A percentile compares a stretch with the other conserved stretches of the same genome.
These are phyloP conservation scores for Calonectria montana DNA, from an alignment of 2,329 filamentous ascomycete species.

Conservation along the genomic window DNA sequence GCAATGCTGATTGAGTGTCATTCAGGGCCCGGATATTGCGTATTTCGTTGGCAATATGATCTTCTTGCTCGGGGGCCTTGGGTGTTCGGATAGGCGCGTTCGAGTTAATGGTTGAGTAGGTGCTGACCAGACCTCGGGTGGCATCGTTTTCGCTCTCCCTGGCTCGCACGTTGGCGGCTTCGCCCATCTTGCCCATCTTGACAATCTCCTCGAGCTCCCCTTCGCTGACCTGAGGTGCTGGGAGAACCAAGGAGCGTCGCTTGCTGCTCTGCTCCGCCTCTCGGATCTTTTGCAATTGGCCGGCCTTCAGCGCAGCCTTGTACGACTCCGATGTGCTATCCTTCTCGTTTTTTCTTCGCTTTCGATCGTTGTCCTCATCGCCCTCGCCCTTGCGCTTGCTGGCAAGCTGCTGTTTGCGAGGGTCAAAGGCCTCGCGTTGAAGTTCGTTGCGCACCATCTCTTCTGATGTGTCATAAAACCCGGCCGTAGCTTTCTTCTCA, in stretches of 20 bases:
- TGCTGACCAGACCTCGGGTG: constrained; percentile 86
- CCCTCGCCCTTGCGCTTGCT: constrained; percentile 96
- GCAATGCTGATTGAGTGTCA: constrained; percentile 90
- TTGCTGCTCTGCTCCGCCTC: constrained; percentile 98
- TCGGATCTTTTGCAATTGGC: constrained; percentile 91
- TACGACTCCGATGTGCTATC: constrained; percentile 80
- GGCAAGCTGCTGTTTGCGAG: constrained; percentile 87
- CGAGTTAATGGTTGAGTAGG: constrained; percentile 84
- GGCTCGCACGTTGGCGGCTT: constrained; percentile 82
- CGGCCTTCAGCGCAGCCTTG: constrained; percentile 91
- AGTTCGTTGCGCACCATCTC: constrained; percentile 85
- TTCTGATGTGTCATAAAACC: constrained; percentile 93
- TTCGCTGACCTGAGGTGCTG: constrained; percentile 91
- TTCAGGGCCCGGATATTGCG: constrained; percentile 92
- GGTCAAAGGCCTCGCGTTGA: constrained; percentile 88
- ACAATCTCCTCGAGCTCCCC: constrained; percentile 96
- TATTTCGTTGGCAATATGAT: constrained; percentile 96
- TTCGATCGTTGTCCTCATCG: constrained; percentile 84
- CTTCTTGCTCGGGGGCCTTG: constrained; percentile 89
- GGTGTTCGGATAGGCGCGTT: constrained; percentile 92
- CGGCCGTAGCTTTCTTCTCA: constrained; percentile 87
- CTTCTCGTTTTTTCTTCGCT: constrained; percentile 91
- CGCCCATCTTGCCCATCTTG: constrained; percentile 96
- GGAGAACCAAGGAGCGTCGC: constrained; percentile 83
- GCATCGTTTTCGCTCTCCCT: constrained; percentile 84